These are phyloP conservation scores for Penicillium sp. DNA, from an alignment of 2,329 filamentous ascomycete species.

Conservation along the genomic window DNA sequence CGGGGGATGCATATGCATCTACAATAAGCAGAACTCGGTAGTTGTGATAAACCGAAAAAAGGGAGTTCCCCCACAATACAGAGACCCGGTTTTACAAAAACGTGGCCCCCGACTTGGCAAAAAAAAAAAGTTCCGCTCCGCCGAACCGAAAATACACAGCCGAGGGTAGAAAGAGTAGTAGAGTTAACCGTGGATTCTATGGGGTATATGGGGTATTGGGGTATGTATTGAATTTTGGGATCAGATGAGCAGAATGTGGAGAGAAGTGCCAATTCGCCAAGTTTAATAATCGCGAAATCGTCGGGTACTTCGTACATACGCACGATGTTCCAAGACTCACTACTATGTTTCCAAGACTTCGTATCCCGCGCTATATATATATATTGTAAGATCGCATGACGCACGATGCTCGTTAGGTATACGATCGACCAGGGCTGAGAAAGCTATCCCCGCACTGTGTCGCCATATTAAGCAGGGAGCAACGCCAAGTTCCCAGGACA, in stretches of 20 bases:
- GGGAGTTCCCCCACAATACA: neutral
- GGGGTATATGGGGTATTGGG: neutral
- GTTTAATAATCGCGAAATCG: neutral
- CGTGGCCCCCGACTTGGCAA: neutral
- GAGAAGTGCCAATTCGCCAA: neutral
- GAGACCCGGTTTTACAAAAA: neutral
- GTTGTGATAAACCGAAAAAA: neutral
- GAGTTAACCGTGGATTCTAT: neutral
- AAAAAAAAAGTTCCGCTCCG: conserved; percentile 12
- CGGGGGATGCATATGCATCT: neutral
- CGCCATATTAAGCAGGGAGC: neutral
- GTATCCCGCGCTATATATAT: neutral
- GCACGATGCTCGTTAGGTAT: neutral
- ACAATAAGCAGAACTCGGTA: neutral
- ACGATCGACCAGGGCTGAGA: conserved; percentile 1
- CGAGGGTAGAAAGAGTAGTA: neutral
- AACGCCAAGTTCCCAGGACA: neutral
- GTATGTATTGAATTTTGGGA: neutral
- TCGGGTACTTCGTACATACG: neutral
- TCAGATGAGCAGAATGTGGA: conserved; percentile 9
- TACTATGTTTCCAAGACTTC: neutral
- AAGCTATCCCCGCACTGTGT: neutral
- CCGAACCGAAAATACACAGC: conserved; percentile 11
- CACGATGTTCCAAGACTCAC: neutral
- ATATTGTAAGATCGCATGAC: neutral